Evolutionary conservation across 148 eudicot genomes (phyloP).

Genomic region (Polygonum maritimum): DNA sequence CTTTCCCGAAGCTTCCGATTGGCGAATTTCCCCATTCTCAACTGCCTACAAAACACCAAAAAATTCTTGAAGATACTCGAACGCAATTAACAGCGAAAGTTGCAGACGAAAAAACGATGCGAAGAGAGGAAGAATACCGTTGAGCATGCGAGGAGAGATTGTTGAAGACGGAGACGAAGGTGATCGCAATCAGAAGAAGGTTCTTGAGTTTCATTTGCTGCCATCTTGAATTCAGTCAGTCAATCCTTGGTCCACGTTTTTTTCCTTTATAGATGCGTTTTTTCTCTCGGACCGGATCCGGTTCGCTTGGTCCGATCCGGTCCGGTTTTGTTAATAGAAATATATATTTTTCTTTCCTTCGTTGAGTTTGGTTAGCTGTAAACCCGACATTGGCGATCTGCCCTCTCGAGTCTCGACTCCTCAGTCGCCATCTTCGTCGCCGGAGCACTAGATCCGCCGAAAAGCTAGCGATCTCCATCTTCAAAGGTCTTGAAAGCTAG

Average conservation of each 20-base stretch:
- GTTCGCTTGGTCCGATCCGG: not conserved
- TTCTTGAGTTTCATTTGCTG: not conserved
- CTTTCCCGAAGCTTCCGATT: constrained; percentile 27
- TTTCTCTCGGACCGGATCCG: not conserved
- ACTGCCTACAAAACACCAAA: constrained; percentile 22
- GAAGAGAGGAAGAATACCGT: constrained; percentile 17
- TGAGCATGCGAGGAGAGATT: constrained; percentile 29
- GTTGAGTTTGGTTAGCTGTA: not conserved
- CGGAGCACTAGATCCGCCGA: not conserved
- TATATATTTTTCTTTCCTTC: not conserved
- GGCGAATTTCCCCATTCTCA: constrained; percentile 26
- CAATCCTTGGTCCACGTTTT: not conserved
- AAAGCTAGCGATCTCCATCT: not conserved
- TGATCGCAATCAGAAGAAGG: constrained; percentile 13
- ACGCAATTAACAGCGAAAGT: not conserved
- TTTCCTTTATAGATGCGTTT: no score
- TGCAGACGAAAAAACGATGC: not conserved
- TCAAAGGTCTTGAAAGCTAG: not conserved
- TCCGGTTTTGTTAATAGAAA: not conserved
- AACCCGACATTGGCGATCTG: not conserved
- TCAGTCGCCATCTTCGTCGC: not conserved
- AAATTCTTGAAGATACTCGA: not conserved
- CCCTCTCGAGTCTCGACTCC: not conserved
- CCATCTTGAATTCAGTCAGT: not conserved
- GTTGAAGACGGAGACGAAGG: constrained; percentile 20